These are phyloP conservation scores for Chenopodium album DNA, from an alignment of 148 eudicot species.

Conservation along the genomic window DNA sequence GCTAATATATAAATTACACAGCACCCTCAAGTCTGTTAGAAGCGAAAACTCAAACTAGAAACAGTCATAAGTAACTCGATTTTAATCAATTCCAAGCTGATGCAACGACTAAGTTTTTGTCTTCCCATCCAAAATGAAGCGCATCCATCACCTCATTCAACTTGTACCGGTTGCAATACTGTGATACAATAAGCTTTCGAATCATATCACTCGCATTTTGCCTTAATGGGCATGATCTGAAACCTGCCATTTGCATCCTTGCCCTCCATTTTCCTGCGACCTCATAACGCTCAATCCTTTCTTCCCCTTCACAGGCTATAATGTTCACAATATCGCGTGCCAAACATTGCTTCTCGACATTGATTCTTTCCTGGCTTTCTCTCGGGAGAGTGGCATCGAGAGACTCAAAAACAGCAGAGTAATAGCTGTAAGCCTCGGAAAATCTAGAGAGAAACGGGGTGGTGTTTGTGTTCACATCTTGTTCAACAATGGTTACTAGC, in stretches of 20 bases:
- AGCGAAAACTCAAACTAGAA: neutral
- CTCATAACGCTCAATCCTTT: conserved; percentile 88
- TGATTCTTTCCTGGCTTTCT: conserved; percentile 81
- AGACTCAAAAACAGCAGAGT: conserved; percentile 73
- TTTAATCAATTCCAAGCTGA: conserved; percentile 67
- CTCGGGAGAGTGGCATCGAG: conserved; percentile 76
- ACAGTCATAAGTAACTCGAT: neutral
- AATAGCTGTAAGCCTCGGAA: conserved; percentile 72
- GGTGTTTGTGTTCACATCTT: conserved; percentile 91
- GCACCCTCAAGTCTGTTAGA: neutral
- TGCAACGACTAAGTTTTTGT: conserved; percentile 62
- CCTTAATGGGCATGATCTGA: conserved; percentile 45
- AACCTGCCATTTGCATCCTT: conserved; percentile 97
- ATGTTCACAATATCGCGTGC: conserved; percentile 87
- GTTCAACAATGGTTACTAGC: conserved; percentile 84
- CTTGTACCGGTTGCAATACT: conserved; percentile 58
- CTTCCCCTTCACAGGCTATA: conserved; percentile 93
- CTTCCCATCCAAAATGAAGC: conserved; percentile 87
- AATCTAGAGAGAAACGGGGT: conserved; percentile 78
- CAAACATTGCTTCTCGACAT: conserved; percentile 87
- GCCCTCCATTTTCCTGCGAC: conserved; percentile 98
- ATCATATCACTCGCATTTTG: conserved; percentile 39
- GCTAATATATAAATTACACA: conserved; percentile 20
- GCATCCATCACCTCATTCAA: conserved; percentile 56
- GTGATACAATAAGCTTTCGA: conserved; percentile 45